Percentiles rank a stretch among this genome's conserved stretches.
Conservation (phyloP, 148 eudicot species). For the Nepenthes mirabilis region DNA sequence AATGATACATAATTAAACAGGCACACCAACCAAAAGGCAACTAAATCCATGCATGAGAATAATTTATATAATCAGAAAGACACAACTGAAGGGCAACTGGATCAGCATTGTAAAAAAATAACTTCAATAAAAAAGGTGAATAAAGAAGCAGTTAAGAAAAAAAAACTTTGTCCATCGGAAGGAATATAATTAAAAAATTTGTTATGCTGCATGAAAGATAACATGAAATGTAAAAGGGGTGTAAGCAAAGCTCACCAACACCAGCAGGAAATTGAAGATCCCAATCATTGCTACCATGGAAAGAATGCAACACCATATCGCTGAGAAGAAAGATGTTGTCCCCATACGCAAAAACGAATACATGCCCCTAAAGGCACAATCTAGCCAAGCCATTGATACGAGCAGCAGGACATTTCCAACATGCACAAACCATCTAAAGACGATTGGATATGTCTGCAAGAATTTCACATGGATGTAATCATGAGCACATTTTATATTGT, state of each 20-base stretch:
- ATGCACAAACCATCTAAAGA: conserved; percentile 55
- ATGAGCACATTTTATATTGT: conserved; percentile 20
- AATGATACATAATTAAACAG: no score
- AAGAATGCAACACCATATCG: conserved; percentile 65
- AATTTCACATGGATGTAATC: conserved; percentile 37
- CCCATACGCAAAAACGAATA: conserved; percentile 89
- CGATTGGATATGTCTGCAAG: conserved; percentile 52
- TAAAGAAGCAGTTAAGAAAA: neutral
- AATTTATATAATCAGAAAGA: no score
- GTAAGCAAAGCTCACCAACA: conserved; percentile 45
- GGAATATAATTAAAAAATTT: neutral
- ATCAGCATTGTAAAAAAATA: no score
- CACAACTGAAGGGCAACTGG: no score
- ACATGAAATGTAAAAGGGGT: neutral
- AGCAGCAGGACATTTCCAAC: conserved; percentile 52
- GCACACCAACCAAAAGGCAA: no score
- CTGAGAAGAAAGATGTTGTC: conserved; percentile 60
- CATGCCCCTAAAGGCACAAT: conserved; percentile 70
- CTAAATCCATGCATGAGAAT: no score
- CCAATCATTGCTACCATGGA: conserved; percentile 74
- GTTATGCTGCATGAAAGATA: no score
- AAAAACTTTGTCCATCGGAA: neutral
- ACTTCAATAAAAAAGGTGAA: no score
- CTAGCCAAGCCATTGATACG: conserved; percentile 70
- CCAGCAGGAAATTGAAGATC: conserved; percentile 39